phyloP scores from a whole-genome alignment of 1,284 basidiomycete species.

The Ustilago esculenta region DNA sequence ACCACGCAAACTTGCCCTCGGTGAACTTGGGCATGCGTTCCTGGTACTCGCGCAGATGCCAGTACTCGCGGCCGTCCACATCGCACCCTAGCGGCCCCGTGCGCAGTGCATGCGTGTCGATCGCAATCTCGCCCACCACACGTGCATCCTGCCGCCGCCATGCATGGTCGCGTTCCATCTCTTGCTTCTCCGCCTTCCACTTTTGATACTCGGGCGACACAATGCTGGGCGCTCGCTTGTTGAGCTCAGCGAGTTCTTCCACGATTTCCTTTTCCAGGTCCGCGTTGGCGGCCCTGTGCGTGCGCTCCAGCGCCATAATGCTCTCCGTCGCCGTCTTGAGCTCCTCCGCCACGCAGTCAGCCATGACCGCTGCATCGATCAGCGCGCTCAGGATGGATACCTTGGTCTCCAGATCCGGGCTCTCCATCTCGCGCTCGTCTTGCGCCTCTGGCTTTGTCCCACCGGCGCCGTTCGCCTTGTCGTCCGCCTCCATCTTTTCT shows the following conservation, averaged over 20 bases:
- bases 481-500: neutral
- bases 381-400: conserved; percentile 31
- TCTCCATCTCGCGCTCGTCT: conserved; percentile 13
- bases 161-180: conserved; percentile 22
- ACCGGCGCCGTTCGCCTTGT: conserved; percentile 2
- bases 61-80: conserved; percentile 52
- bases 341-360: conserved; percentile 33
- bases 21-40: conserved; percentile 52
- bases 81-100: conserved; percentile 49
- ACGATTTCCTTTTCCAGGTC: conserved; percentile 41
- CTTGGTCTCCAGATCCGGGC: conserved; percentile 43
- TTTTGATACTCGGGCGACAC: conserved; percentile 35
- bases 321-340: conserved; percentile 36
- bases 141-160: conserved; percentile 35
- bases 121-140: conserved; percentile 20
- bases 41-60: conserved; percentile 54
- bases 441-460: too few species aligned
- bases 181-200: conserved; percentile 41
- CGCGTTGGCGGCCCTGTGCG: conserved; percentile 10
- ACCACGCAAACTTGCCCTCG: conserved; percentile 50
- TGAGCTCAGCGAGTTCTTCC: conserved; percentile 46
- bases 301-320: conserved; percentile 22
- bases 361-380: conserved; percentile 45
- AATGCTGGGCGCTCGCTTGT: conserved; percentile 44
- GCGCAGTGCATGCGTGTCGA: conserved; percentile 42